These are phyloP conservation scores for Starmerella scarabaei DNA, from an alignment of 805 yeast species.

Conservation along the genomic window DNA sequence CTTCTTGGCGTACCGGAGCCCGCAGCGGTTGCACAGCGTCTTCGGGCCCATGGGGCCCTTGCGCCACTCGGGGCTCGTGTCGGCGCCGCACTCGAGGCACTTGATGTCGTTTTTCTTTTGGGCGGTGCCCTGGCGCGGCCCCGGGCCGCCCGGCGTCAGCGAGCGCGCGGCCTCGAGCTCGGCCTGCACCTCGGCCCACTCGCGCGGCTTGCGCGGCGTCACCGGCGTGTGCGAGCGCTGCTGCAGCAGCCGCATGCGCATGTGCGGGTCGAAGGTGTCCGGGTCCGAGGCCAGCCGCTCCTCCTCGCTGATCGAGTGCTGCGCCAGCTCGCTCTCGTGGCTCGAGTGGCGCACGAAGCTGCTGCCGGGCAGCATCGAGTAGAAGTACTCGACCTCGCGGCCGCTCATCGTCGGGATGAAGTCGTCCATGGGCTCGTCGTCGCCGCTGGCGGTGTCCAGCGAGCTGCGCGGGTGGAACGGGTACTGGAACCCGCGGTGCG, in stretches of 20 bases:
- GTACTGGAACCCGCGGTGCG: neutral
- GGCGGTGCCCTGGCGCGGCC: neutral
- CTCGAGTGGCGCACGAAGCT: conserved; percentile 2
- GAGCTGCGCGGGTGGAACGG: neutral
- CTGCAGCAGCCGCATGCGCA: conserved; percentile 15
- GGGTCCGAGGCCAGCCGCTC: conserved; percentile 17
- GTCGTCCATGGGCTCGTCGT: conserved; percentile 10
- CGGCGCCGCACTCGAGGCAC: conserved; percentile 62
- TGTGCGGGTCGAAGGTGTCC: conserved; percentile 18
- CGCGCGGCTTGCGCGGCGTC: conserved; percentile 16
- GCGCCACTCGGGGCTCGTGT: conserved; percentile 86
- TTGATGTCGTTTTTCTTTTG: conserved; percentile 10
- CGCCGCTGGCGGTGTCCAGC: neutral
- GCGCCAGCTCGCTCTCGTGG: conserved; percentile 12
- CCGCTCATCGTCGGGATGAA: conserved; percentile 18
- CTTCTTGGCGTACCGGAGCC: conserved; percentile 40
- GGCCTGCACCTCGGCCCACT: conserved; percentile 16
- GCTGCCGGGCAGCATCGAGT: conserved; percentile 16
- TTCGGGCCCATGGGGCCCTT: conserved; percentile 74
- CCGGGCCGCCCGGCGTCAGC: conserved; percentile 1
- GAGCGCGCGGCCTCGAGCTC: conserved; percentile 9
- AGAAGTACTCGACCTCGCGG: conserved; percentile 18
- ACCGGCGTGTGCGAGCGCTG: conserved; percentile 7
- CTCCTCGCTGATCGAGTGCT: conserved; percentile 12
- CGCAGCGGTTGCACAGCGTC: conserved; percentile 87